These are phyloP conservation scores for Endocalyx cinctus DNA, from an alignment of 2,329 filamentous ascomycete genomes.

Conservation along the genomic window DNA sequence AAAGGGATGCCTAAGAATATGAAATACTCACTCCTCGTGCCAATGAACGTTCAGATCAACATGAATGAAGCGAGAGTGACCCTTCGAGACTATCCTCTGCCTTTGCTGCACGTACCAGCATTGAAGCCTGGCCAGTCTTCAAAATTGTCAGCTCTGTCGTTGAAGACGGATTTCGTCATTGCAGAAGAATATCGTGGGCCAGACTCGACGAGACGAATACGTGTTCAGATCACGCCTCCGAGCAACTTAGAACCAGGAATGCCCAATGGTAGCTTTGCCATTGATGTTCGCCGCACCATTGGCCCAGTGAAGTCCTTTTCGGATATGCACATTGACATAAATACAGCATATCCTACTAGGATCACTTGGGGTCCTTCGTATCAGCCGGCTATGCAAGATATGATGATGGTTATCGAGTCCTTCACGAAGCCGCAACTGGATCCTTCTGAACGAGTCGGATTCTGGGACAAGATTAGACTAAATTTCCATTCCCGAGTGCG, in stretches of 20 bases:
- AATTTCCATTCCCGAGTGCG: constrained; percentile 89
- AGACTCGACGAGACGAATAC: constrained; percentile 74
- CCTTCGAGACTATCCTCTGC: constrained; percentile 88
- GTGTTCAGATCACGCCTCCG: constrained; percentile 79
- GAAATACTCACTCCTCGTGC: constrained; percentile 83
- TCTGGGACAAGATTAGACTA: constrained; percentile 97
- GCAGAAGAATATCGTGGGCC: constrained; percentile 85
- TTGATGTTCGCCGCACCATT: constrained; percentile 86
- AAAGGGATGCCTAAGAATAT: constrained; percentile 94
- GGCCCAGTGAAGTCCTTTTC: constrained; percentile 96
- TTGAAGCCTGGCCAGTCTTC: constrained; percentile 76
- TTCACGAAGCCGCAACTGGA: constrained; percentile 96
- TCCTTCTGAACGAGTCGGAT: constrained; percentile 87
- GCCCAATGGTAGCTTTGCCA: constrained; percentile 64
- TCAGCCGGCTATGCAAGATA: constrained; percentile 95
- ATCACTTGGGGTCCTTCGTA: constrained; percentile 98
- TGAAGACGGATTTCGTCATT: constrained; percentile 89
- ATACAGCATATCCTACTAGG: constrained; percentile 83
- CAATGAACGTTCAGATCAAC: constrained; percentile 82
- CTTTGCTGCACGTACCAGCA: constrained; percentile 82
- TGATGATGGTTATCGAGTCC: constrained; percentile 99
- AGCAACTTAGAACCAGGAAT: constrained; percentile 51
- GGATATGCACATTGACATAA: constrained; percentile 86
- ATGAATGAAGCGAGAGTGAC: constrained; percentile 88
- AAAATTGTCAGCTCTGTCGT: constrained; percentile 72